phyloP scores from a whole-genome alignment of 345 rosid species.

The Durio zibethinus region DNA sequence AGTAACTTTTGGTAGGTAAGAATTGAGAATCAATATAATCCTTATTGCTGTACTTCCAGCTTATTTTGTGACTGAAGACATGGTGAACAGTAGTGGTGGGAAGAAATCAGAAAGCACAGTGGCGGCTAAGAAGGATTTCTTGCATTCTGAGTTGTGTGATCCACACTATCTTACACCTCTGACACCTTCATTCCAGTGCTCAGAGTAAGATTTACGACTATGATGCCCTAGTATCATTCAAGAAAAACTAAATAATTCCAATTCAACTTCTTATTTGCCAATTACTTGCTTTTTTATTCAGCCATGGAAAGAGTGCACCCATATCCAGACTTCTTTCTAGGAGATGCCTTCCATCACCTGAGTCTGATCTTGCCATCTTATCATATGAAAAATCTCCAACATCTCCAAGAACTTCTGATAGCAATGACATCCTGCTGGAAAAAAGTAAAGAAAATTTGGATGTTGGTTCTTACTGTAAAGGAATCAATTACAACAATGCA shows the following conservation, averaged over 20 bases:
- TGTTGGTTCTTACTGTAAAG: conserved; percentile 20
- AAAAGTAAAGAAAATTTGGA: conserved; percentile 25
- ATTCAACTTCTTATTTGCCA: conserved; percentile 1
- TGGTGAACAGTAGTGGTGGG: conserved; percentile 26
- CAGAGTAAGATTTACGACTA: conserved; percentile 33
- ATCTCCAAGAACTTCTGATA: conserved; percentile 27
- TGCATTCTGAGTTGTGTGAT: conserved; percentile 27
- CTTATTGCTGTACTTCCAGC: conserved; percentile 31
- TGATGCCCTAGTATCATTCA: conserved; percentile 1
- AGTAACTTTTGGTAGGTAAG: background rate
- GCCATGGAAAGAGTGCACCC: conserved; percentile 41
- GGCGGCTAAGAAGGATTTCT: conserved; percentile 23
- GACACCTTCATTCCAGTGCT: conserved; percentile 46
- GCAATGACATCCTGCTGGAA: conserved; percentile 26
- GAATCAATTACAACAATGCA: conserved; percentile 21
- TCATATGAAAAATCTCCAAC: conserved; percentile 24
- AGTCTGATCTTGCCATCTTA: conserved; percentile 30
- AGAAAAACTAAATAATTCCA: background rate
- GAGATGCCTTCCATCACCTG: conserved; percentile 31
- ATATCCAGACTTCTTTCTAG: conserved; percentile 28
- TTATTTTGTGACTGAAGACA: conserved; percentile 31
- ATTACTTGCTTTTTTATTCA: conserved; percentile 12
- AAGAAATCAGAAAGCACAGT: conserved; percentile 22
- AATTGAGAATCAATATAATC: background rate
- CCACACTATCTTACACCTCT: conserved; percentile 32